phyloP scores from a whole-genome alignment of 768 basidiomycete species.

The Amanita fuliginea region DNA sequence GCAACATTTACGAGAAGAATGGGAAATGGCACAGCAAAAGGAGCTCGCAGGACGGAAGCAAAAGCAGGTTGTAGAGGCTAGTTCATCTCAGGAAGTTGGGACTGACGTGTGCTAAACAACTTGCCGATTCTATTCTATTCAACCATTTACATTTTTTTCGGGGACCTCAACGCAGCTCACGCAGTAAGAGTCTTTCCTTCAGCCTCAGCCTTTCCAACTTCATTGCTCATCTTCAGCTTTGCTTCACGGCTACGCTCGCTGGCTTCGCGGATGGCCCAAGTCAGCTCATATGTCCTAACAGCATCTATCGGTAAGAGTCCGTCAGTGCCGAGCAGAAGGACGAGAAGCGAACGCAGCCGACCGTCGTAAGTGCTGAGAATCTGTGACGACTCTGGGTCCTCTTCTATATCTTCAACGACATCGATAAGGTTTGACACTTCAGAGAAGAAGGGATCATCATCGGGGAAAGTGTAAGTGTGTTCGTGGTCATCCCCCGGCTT shows the following conservation, averaged over 20 bases:
- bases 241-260: constrained; percentile 53
- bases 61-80: constrained; percentile 16
- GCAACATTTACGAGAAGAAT: constrained; percentile 66
- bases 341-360: constrained; percentile 15
- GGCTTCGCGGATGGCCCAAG: constrained; percentile 85
- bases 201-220: constrained; percentile 14
- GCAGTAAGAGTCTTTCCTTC: background rate
- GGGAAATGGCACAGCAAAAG: constrained; percentile 36
- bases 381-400: constrained; percentile 67
- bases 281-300: constrained; percentile 80
- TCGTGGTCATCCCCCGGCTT: constrained; percentile 73
- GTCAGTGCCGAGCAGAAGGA: background rate
- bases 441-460: constrained; percentile 92
- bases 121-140: background rate
- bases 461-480: constrained; percentile 56
- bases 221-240: constrained; percentile 24
- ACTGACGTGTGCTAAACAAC: background rate
- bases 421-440: constrained; percentile 87
- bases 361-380: constrained; percentile 85
- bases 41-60: constrained; percentile 27
- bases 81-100: constrained; percentile 2
- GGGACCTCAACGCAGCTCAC: background rate
- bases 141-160: background rate
- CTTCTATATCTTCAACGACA: constrained; percentile 81
- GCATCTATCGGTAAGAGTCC: constrained; percentile 44